Evolutionary conservation across 1,139 yeast species (phyloP).

Genomic region (Hyphopichia pseudoburtonii): DNA sequence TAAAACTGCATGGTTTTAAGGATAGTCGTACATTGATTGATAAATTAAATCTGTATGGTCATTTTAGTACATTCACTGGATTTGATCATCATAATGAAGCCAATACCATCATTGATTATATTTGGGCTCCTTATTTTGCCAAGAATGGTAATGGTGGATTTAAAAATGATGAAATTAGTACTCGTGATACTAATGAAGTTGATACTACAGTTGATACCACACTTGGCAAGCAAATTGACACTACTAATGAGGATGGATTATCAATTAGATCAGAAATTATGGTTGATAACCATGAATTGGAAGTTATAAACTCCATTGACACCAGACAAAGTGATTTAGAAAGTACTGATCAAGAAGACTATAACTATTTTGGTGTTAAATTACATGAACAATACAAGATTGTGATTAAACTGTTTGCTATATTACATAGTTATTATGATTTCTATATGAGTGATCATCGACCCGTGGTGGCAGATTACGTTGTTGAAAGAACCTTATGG

Average conservation of each 20-base stretch:
- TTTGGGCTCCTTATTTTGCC: conserved; percentile 37
- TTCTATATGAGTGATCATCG: conserved; percentile 49
- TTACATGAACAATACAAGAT: conserved; percentile 15
- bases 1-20: conserved; percentile 32
- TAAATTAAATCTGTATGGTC: conserved; percentile 35
- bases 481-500: conserved; percentile 1
- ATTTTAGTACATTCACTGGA: conserved; percentile 47
- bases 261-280: too few relatives aligned
- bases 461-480: conserved; percentile 42
- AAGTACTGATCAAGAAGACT: background rate
- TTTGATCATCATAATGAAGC: conserved; percentile 30
- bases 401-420: conserved; percentile 31
- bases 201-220: too few relatives aligned
- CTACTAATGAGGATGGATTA: too few relatives aligned
- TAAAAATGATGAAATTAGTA: background rate
- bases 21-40: conserved; percentile 29
- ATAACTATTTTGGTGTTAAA: conserved; percentile 4
- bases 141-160: conserved; percentile 6
- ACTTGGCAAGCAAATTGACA: too few relatives aligned
- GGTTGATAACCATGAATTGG: background rate
- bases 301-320: too few relatives aligned
- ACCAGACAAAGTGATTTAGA: too few relatives aligned
- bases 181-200: background rate
- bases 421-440: conserved; percentile 42
- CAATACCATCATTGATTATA: conserved; percentile 45